Conservation (phyloP, 2,329 filamentous ascomycete genomes). For the Beauveria brongniartii region DNA sequence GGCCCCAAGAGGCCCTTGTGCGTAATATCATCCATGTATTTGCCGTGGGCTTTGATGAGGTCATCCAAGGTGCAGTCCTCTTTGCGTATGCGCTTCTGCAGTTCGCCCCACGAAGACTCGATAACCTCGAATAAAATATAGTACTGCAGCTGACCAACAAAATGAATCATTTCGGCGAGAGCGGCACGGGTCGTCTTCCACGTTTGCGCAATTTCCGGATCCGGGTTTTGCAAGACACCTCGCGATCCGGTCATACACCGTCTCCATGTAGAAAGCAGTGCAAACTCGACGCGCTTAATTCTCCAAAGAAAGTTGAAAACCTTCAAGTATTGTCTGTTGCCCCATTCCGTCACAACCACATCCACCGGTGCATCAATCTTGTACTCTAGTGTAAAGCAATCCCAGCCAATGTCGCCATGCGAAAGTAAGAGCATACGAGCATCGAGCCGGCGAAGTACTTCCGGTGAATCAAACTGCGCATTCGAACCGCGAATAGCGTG, state of each 20-base stretch:
- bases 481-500: constrained; percentile 96
- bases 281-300: constrained; percentile 95
- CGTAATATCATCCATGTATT: constrained; percentile 88
- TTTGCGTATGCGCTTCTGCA: constrained; percentile 73
- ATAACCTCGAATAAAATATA: constrained; percentile 99
- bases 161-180: constrained; percentile 97
- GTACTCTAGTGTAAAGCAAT: constrained; percentile 97
- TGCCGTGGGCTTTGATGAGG: constrained; percentile 82
- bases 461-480: constrained; percentile 87
- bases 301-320: constrained; percentile 99
- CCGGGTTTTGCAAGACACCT: constrained; percentile 74
- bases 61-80: constrained; percentile 91
- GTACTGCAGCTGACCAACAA: constrained; percentile 93
- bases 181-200: constrained; percentile 88
- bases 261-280: constrained; percentile 82
- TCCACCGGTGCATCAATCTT: constrained; percentile 96
- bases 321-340: constrained; percentile 92
- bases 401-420: constrained; percentile 96
- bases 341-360: constrained; percentile 94
- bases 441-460: constrained; percentile 84
- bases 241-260: constrained; percentile 91
- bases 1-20: constrained; percentile 90
- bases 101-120: constrained; percentile 86
- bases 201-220: constrained; percentile 59
- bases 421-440: constrained; percentile 97